These are phyloP conservation scores for Lanmaoa pseudosensibilis DNA, from an alignment of 768 basidiomycete species.

Conservation along the genomic window DNA sequence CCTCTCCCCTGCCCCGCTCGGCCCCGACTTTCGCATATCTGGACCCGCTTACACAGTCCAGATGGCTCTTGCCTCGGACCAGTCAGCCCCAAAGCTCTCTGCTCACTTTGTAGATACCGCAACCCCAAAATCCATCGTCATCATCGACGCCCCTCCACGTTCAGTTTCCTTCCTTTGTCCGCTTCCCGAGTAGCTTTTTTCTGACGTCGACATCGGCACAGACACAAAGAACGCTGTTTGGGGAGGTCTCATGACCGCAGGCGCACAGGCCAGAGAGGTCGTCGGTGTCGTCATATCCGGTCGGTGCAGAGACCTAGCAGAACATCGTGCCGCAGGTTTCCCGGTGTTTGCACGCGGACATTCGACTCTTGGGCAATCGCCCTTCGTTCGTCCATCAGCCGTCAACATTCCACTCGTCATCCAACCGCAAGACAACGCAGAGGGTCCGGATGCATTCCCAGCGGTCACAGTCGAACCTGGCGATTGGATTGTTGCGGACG, in stretches of 20 bases:
- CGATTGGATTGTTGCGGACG: slow-evolving; percentile 84
- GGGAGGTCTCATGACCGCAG: slow-evolving; percentile 91
- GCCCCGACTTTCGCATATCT: slow-evolving; percentile 49
- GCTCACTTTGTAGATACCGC: slow-evolving; percentile 84
- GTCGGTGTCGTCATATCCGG: slow-evolving; percentile 81
- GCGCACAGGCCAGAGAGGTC: slow-evolving; percentile 69
- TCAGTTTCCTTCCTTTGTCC: slow-evolving; percentile 27
- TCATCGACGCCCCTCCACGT: slow-evolving; percentile 78
- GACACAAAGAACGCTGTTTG: slow-evolving; percentile 82
- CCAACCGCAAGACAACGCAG: slow-evolving; percentile 31
- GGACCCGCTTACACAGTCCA: slow-evolving; percentile 87
- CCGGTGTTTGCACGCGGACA: slow-evolving; percentile 81
- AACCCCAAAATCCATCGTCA: slow-evolving; percentile 60
- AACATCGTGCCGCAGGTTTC: slow-evolving; percentile 68
- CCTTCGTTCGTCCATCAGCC: slow-evolving; percentile 79
- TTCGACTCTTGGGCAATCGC: slow-evolving; percentile 83
- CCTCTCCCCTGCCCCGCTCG: slow-evolving; percentile 32
- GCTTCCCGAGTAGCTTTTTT: neutral
- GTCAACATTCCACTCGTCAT: slow-evolving; percentile 66
- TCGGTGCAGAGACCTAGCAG: slow-evolving; percentile 79
- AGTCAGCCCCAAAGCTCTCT: slow-evolving; percentile 58
- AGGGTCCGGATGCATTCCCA: slow-evolving; percentile 46
- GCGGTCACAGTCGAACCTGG: slow-evolving; percentile 63
- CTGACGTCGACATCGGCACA: slow-evolving; percentile 27
- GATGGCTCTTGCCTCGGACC: slow-evolving; percentile 66